Evolutionary conservation across 2,329 filamentous ascomycete genomes (phyloP).

Genomic region (Exophiala dermatitidis): DNA sequence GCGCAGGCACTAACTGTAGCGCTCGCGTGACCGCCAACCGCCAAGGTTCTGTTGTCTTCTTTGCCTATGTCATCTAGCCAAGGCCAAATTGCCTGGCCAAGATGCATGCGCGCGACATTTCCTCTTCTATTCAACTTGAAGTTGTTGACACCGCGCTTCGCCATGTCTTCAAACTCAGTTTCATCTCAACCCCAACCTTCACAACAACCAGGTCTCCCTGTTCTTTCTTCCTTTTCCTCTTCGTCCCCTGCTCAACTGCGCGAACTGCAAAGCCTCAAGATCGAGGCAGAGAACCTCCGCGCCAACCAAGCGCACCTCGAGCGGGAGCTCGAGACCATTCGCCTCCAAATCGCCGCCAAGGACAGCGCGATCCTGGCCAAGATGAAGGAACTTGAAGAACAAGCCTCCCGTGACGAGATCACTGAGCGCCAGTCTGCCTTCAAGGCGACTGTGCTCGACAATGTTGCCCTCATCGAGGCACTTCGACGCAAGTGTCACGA

Average conservation of each 20-base stretch:
- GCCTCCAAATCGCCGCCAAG: constrained; percentile 7
- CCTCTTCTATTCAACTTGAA: neutral
- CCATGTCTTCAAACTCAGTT: neutral
- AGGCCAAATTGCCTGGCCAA: no score
- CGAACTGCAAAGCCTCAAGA: constrained; percentile 1
- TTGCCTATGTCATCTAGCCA: no score
- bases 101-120: neutral
- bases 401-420: constrained; percentile 5
- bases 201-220: no score
- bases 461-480: constrained; percentile 12
- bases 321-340: neutral
- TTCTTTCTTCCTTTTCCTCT: neutral
- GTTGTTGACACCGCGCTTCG: no score
- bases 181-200: neutral
- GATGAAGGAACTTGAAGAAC: constrained; percentile 8
- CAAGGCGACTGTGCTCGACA: constrained; percentile 1
- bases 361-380: constrained; percentile 7
- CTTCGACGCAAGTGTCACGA: constrained; percentile 11
- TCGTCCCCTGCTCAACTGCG: neutral
- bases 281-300: neutral
- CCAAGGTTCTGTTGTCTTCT: no score
- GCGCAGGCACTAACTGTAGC: no score
- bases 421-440: constrained; percentile 7
- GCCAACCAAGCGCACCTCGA: constrained; percentile 2
- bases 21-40: no score